Evolutionary conservation across 2,329 filamentous ascomycete species (phyloP).

Genomic region (Samsoniella hepiali): DNA sequence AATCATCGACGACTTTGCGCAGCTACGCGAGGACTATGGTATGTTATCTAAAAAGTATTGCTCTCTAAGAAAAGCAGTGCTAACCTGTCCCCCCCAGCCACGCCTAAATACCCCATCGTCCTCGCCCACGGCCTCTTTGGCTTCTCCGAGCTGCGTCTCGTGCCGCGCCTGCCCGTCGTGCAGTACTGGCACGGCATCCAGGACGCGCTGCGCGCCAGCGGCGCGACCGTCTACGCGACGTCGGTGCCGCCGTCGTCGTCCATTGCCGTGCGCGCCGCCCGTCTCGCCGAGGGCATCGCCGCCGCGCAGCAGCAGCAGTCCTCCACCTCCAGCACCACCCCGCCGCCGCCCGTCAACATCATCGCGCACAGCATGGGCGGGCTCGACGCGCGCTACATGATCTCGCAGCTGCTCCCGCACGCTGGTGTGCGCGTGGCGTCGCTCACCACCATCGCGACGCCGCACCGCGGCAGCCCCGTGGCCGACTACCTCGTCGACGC

Average conservation of each 20-base stretch:
- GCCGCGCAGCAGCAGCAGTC: constrained; percentile 25
- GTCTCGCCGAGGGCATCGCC: constrained; percentile 54
- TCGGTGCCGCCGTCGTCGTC: constrained; percentile 58
- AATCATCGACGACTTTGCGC: constrained; percentile 47
- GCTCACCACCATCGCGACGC: constrained; percentile 54
- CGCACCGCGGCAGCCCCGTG: constrained; percentile 53
- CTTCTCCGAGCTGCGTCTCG: constrained; percentile 56
- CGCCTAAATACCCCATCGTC: constrained; percentile 60
- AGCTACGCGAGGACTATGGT: constrained; percentile 45
- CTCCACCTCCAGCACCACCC: not conserved
- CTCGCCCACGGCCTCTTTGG: constrained; percentile 64
- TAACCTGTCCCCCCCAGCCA: constrained; percentile 43
- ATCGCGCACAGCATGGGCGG: constrained; percentile 69
- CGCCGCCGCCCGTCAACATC: constrained; percentile 65
- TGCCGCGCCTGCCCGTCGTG: constrained; percentile 51
- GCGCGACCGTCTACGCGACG: constrained; percentile 56
- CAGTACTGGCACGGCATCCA: constrained; percentile 65
- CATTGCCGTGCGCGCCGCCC: constrained; percentile 58
- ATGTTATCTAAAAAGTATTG: no score
- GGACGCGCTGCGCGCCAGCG: constrained; percentile 52
- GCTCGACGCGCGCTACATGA: constrained; percentile 63
- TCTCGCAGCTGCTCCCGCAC: constrained; percentile 50
- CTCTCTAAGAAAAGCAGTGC: no score
- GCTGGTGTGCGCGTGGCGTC: constrained; percentile 44
- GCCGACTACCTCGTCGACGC: constrained; percentile 51